These are phyloP conservation scores for Thalassiosira sp. DNA, from an alignment of 352 stramenopile species.

Conservation along the genomic window DNA sequence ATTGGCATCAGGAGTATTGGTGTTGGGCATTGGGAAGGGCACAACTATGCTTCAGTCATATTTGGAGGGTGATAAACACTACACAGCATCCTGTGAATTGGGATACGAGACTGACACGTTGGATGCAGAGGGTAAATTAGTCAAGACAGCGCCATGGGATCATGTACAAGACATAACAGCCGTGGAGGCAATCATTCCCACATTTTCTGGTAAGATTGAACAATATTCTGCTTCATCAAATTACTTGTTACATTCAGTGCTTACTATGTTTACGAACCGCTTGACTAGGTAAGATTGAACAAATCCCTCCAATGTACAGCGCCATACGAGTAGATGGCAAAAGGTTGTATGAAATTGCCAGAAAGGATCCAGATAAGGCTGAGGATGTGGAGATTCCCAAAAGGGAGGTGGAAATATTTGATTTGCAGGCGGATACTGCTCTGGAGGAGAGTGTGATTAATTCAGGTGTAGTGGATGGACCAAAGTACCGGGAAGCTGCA, in stretches of 20 bases:
- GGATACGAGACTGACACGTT: slow-evolving; percentile 83
- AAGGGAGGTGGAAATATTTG: slow-evolving; percentile 67
- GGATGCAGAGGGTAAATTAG: slow-evolving; percentile 78
- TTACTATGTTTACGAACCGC: no score
- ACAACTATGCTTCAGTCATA: slow-evolving; percentile 81
- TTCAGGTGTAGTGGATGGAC: slow-evolving; percentile 39
- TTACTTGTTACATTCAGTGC: no score
- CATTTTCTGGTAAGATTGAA: slow-evolving; percentile 80
- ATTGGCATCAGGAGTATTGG: slow-evolving; percentile 83
- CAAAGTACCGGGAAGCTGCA: slow-evolving; percentile 23
- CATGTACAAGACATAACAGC: slow-evolving; percentile 59
- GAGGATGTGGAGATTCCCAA: slow-evolving; percentile 72
- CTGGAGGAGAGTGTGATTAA: slow-evolving; percentile 30
- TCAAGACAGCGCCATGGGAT: slow-evolving; percentile 58
- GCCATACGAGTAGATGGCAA: slow-evolving; percentile 82
- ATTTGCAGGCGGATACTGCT: slow-evolving; percentile 41
- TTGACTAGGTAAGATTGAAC: no score
- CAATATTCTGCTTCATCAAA: no score
- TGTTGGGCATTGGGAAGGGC: slow-evolving; percentile 83
- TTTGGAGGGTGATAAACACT: slow-evolving; percentile 80
- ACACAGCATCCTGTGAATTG: slow-evolving; percentile 67
- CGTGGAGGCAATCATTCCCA: slow-evolving; percentile 56
- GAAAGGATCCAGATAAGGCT: slow-evolving; percentile 47
- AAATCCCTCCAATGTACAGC: slow-evolving; percentile 84
- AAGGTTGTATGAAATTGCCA: slow-evolving; percentile 80